These are phyloP conservation scores for Sindora glabra DNA, from an alignment of 306 rosid species.

Conservation along the genomic window DNA sequence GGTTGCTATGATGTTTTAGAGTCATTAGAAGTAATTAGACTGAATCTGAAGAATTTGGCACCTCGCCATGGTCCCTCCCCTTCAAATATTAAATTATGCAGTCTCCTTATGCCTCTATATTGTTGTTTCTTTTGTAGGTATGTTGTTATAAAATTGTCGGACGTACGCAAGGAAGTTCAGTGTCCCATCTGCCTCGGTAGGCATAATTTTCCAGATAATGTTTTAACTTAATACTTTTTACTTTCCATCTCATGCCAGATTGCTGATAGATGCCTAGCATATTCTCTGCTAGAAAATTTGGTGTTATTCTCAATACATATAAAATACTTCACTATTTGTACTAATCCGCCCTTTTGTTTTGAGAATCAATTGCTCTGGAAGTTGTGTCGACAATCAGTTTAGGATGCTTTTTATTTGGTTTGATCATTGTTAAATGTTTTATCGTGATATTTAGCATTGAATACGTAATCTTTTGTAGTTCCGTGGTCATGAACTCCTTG, in stretches of 20 bases:
- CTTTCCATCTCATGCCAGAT: not conserved
- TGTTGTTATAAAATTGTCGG: slow-evolving; percentile 46
- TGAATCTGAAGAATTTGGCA: not conserved
- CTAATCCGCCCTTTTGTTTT: not conserved
- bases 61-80: not conserved
- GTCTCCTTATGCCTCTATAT: slow-evolving; percentile 6
- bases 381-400: not conserved
- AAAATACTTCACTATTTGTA: too few species aligned
- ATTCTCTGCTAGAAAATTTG: not conserved
- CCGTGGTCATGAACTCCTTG: not conserved
- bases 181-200: slow-evolving; percentile 89
- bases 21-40: not conserved
- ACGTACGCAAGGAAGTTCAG: slow-evolving; percentile 61
- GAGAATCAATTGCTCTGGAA: not conserved
- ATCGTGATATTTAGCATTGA: not conserved
- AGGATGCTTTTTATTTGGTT: too few species aligned
- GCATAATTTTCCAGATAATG: not conserved
- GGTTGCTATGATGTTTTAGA: not conserved
- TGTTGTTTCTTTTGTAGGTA: slow-evolving; percentile 44
- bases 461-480: not conserved
- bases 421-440: too few species aligned
- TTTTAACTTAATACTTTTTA: not conserved
- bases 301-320: not conserved
- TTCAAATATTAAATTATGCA: not conserved
- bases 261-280: not conserved